These are phyloP conservation scores for Candida smagusa DNA, from an alignment of 1,139 yeast species.

Conservation along the genomic window DNA sequence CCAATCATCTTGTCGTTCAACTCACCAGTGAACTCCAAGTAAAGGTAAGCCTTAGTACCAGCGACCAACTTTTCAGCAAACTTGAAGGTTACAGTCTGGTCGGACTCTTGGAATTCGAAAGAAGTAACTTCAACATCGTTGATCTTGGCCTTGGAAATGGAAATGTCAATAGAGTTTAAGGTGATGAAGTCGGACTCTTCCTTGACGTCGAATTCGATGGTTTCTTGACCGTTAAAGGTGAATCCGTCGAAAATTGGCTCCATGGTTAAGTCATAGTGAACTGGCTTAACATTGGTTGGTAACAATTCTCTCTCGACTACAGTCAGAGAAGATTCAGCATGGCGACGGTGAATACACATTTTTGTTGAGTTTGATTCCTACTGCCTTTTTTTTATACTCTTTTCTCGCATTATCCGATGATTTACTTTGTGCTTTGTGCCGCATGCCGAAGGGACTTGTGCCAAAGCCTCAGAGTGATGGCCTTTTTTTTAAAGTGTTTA, in stretches of 20 bases:
- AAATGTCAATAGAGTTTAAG: conserved; percentile 65
- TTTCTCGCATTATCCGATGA: neutral
- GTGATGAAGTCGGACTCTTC: conserved; percentile 51
- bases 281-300: conserved; percentile 70
- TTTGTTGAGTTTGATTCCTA: too few relatives aligned
- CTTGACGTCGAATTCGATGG: conserved; percentile 61
- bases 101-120: conserved; percentile 45
- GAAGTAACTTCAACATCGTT: conserved; percentile 29
- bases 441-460: neutral
- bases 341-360: conserved; percentile 9
- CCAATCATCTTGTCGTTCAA: conserved; percentile 70
- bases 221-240: conserved; percentile 65
- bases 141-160: conserved; percentile 51
- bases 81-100: conserved; percentile 63
- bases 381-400: too few relatives aligned
- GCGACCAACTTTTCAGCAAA: conserved; percentile 47
- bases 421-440: neutral
- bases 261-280: conserved; percentile 65
- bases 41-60: conserved; percentile 44
- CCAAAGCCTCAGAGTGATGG: neutral
- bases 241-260: conserved; percentile 73
- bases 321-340: conserved; percentile 12
- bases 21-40: conserved; percentile 62
- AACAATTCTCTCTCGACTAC: conserved; percentile 57
- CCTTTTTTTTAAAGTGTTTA: too few relatives aligned